phyloP scores from a whole-genome alignment of 2,329 filamentous ascomycete species.

The Aspergillus piperis region DNA sequence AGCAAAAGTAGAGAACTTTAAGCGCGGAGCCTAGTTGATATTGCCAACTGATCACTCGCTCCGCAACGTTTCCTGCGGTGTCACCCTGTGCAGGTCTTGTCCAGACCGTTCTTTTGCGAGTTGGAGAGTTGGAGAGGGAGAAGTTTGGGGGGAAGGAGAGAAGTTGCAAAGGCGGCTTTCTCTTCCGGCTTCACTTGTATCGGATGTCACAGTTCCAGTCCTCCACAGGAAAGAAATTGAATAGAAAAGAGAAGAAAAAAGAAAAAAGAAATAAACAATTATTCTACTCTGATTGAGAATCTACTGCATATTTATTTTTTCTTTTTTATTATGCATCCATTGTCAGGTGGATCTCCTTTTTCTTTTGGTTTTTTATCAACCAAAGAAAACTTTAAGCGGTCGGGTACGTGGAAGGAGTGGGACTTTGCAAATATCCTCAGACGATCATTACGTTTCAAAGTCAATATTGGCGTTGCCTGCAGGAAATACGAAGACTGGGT shows the following conservation, averaged over 20 bases:
- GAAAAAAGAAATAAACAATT: too few species aligned
- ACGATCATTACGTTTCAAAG: conserved; percentile 2
- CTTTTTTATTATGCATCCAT: neutral
- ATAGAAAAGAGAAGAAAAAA: too few species aligned
- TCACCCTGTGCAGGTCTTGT: conserved; percentile 2
- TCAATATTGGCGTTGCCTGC: neutral
- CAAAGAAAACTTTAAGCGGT: neutral
- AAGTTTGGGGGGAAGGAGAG: too few species aligned
- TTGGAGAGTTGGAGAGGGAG: neutral
- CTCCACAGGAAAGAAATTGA: too few species aligned
- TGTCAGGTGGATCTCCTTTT: neutral
- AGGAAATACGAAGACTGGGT: neutral
- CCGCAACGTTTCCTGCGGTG: conserved; percentile 1
- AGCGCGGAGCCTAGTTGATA: neutral
- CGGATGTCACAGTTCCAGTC: too few species aligned
- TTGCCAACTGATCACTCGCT: neutral
- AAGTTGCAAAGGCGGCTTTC: neutral
- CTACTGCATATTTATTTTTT: neutral
- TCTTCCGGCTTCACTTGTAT: neutral
- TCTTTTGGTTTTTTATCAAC: neutral
- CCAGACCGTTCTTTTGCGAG: conserved; percentile 6
- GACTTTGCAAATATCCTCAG: neutral
- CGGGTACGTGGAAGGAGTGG: conserved; percentile 2
- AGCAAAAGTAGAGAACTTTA: neutral
- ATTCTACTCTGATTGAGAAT: too few species aligned